A percentile compares a stretch with the other conserved stretches of the same genome.
Evolutionary conservation across 2,329 filamentous ascomycete genomes (phyloP).

Genomic region (Drechslerella stenobrocha): DNA sequence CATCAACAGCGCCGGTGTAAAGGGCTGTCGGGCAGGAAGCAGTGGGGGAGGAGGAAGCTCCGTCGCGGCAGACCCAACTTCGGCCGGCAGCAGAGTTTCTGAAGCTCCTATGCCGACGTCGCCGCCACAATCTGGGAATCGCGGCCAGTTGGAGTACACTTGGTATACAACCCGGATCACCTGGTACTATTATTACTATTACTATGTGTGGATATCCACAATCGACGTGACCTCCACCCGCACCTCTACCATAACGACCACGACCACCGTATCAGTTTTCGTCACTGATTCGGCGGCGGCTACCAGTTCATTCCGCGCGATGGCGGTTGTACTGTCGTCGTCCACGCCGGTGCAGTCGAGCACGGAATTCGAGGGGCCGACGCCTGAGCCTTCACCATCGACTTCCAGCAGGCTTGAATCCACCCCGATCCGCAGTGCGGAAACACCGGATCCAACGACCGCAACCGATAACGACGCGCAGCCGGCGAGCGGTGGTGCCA

Average conservation of each 20-base stretch:
- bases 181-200: constrained; percentile 47
- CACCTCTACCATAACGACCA: constrained; percentile 22
- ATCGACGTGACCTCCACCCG: constrained; percentile 32
- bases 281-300: constrained; percentile 12
- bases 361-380: constrained; percentile 27
- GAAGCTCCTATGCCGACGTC: background rate
- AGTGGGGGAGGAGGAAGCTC: constrained; percentile 39
- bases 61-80: constrained; percentile 21
- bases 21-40: constrained; percentile 25
- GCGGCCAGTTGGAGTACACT: constrained; percentile 12
- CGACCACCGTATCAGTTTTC: constrained; percentile 28
- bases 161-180: constrained; percentile 44
- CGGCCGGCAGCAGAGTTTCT: constrained; percentile 14
- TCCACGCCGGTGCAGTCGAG: constrained; percentile 29
- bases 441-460: no score
- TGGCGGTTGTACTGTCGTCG: constrained; percentile 16
- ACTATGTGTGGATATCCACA: constrained; percentile 34
- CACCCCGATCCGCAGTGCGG: no score
- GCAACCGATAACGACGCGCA: background rate
- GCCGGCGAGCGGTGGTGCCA: background rate
- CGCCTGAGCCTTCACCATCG: constrained; percentile 11
- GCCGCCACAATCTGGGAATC: no score
- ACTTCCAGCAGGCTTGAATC: constrained; percentile 5
- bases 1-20: constrained; percentile 37
- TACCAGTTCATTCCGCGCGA: constrained; percentile 19